These are phyloP conservation scores for Macrophomina phaseolina DNA, from an alignment of 2,329 filamentous ascomycete genomes.

Conservation along the genomic window DNA sequence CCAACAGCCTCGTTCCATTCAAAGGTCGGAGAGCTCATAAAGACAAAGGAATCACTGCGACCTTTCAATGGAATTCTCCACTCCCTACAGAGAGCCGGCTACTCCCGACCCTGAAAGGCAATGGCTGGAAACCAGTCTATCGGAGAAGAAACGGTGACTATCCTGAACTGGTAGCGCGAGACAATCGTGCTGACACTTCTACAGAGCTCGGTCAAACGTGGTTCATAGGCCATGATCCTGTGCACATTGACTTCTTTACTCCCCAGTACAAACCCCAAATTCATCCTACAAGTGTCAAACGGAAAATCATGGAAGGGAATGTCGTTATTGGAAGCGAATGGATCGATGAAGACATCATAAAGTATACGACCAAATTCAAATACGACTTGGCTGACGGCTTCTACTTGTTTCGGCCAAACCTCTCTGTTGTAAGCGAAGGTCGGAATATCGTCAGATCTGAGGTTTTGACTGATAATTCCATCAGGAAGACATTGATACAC, in stretches of 20 bases:
- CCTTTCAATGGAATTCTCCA: neutral
- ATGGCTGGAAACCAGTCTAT: neutral
- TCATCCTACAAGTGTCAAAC: neutral
- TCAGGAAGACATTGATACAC: neutral
- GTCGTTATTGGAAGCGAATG: neutral
- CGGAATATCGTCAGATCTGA: neutral
- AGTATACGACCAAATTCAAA: neutral
- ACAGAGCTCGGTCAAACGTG: neutral
- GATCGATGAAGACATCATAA: neutral
- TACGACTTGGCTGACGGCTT: neutral
- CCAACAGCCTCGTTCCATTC: neutral
- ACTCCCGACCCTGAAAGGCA: neutral
- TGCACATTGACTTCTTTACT: neutral
- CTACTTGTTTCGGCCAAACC: neutral
- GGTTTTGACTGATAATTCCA: neutral
- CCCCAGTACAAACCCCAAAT: neutral
- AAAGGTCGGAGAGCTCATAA: neutral
- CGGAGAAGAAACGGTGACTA: neutral
- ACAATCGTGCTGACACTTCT: neutral
- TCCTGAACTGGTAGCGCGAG: no score
- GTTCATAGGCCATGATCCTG: neutral
- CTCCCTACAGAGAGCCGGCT: neutral
- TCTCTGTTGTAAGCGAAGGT: neutral
- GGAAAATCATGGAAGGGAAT: neutral
- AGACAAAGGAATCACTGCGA: neutral